A percentile compares a stretch with the other conserved stretches of the same genome.
phyloP scores from a whole-genome alignment of 352 stramenopile genomes.

The Globisporangium cystogenes region DNA sequence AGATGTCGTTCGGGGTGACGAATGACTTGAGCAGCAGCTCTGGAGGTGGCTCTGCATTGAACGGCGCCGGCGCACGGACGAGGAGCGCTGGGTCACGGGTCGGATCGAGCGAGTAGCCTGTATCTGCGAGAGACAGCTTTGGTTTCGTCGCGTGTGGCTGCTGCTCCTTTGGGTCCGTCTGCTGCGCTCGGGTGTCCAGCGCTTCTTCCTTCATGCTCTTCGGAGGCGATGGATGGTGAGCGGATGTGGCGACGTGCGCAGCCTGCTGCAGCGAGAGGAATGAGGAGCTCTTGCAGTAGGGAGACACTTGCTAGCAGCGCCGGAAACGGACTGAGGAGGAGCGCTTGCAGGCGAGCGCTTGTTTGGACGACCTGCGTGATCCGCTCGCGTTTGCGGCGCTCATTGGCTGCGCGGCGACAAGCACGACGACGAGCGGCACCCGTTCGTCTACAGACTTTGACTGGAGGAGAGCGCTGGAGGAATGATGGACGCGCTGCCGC shows the following conservation, averaged over 20 bases:
- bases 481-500: too few species aligned
- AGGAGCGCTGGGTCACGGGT: constrained; percentile 76
- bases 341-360: background rate
- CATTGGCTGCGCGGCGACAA: background rate
- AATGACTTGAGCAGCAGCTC: constrained; percentile 92
- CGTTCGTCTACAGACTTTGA: background rate
- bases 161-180: background rate
- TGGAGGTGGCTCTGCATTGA: constrained; percentile 93
- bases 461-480: background rate
- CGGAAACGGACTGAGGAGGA: too few species aligned
- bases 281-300: background rate
- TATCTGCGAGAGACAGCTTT: background rate
- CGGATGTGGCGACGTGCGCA: background rate
- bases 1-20: constrained; percentile 96
- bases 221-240: background rate
- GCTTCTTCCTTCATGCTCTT: background rate
- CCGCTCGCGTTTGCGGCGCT: background rate
- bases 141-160: background rate
- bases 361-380: background rate
- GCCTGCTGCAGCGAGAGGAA: background rate
- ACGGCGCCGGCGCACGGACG: constrained; percentile 91
- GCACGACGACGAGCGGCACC: too few species aligned
- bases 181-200: background rate
- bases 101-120: constrained; percentile 59
- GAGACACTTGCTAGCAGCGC: too few species aligned